Percentiles rank a stretch among this genome's conserved stretches.
phyloP scores from a whole-genome alignment of 805 yeast genomes.

The Metschnikowia matae region DNA sequence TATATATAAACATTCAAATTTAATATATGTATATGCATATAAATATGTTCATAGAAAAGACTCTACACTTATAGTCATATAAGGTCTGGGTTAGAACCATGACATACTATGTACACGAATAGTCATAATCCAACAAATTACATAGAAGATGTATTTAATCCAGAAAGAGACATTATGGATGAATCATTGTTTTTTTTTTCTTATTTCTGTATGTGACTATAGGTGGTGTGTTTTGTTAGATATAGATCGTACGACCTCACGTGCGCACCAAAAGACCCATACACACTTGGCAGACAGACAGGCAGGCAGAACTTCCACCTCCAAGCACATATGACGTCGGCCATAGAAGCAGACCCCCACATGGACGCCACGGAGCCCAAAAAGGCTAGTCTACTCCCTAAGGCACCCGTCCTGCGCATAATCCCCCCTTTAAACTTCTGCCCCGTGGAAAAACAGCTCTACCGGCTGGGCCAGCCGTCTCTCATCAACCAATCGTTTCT shows the following conservation, averaged over 20 bases:
- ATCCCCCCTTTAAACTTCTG: conserved; percentile 95
- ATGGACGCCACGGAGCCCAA: neutral
- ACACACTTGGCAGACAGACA: neutral
- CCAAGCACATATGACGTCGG: neutral
- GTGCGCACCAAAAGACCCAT: neutral
- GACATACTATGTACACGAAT: no score
- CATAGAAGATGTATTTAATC: no score
- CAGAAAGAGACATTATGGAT: no score
- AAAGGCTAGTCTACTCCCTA: conserved; percentile 19
- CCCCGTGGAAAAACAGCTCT: conserved; percentile 84
- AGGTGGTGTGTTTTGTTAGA: no score
- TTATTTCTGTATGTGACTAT: no score
- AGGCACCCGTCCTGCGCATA: conserved; percentile 61
- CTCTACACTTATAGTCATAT: no score
- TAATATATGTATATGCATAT: no score
- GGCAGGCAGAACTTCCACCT: neutral
- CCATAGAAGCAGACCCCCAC: neutral
- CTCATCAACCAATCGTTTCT: conserved; percentile 88
- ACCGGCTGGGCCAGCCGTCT: conserved; percentile 92
- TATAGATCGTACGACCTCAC: neutral
- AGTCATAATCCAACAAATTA: no score
- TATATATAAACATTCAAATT: no score
- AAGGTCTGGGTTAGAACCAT: no score
- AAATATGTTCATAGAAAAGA: no score
- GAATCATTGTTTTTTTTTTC: no score